Conservation (phyloP, 345 rosid genomes). For the Hibiscus mutabilis region DNA sequence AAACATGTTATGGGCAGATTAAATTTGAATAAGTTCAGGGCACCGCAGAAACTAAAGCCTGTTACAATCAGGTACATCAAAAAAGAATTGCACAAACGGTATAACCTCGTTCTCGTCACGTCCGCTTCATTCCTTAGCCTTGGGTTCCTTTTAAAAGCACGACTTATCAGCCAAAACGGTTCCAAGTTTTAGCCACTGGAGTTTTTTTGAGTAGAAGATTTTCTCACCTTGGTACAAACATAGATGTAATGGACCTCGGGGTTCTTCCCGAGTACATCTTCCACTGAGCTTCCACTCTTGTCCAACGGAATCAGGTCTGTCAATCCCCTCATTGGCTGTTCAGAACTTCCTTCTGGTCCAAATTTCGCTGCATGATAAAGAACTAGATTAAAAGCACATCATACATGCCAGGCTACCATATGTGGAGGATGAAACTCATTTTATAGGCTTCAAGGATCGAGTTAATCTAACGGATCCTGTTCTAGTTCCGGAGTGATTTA, state of each 20-base stretch:
- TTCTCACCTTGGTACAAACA: constrained; percentile 52
- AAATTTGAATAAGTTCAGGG: constrained; percentile 2
- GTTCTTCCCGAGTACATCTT: constrained; percentile 53
- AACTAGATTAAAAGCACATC: not conserved
- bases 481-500: not conserved
- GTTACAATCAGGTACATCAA: constrained; percentile 11
- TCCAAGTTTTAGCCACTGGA: not conserved
- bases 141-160: constrained; percentile 18
- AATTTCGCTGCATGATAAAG: constrained; percentile 44
- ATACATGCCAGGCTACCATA: not conserved
- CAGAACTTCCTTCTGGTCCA: constrained; percentile 32
- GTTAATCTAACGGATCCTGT: not conserved
- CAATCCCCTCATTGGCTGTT: constrained; percentile 42
- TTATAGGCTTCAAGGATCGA: not conserved
- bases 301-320: constrained; percentile 56
- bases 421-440: not conserved
- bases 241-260: constrained; percentile 78
- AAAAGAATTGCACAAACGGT: constrained; percentile 5
- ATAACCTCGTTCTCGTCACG: constrained; percentile 2
- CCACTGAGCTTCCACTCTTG: constrained; percentile 46
- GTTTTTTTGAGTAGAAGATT: not conserved
- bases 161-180: not conserved
- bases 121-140: constrained; percentile 15
- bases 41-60: not conserved
- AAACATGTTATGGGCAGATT: not conserved